Percentiles rank a stretch among this genome's conserved stretches.
phyloP scores from a whole-genome alignment of 208 protist species.

The Endotrypanum monterogeii region DNA sequence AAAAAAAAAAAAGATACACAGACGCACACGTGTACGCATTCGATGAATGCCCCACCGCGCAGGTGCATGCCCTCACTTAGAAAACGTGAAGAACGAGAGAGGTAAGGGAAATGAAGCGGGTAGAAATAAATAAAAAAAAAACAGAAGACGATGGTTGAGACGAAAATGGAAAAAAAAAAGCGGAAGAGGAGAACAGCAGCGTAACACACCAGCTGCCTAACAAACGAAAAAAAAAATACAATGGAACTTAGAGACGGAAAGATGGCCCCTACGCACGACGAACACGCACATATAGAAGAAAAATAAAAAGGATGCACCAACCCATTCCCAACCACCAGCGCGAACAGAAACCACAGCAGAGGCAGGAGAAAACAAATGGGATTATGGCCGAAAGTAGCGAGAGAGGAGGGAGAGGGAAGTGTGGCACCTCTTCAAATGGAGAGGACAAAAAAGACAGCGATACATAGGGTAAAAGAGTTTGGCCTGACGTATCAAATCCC shows the following conservation, averaged over 20 bases:
- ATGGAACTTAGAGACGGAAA: conserved; percentile 7
- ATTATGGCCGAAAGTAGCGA: background rate
- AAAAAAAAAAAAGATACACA: background rate
- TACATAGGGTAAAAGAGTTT: too few relatives aligned
- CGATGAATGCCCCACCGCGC: background rate
- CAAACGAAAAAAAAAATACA: conserved; percentile 13
- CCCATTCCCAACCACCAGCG: conserved; percentile 11
- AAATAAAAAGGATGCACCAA: too few relatives aligned
- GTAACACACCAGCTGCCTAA: background rate
- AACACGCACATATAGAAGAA: background rate
- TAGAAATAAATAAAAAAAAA: background rate
- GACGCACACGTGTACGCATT: background rate
- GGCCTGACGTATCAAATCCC: too few relatives aligned
- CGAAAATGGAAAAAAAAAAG: background rate
- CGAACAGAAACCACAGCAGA: background rate
- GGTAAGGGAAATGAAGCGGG: background rate
- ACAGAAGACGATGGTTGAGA: background rate
- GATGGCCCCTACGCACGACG: background rate
- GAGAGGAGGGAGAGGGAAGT: too few relatives aligned
- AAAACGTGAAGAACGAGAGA: background rate
- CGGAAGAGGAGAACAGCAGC: conserved; percentile 4
- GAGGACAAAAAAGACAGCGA: too few relatives aligned
- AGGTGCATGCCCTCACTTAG: background rate
- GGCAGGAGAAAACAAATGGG: background rate
- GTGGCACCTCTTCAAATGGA: too few relatives aligned